Percentiles rank a stretch among this genome's conserved stretches.
These are phyloP conservation scores for Sanghuangporus sanghuang DNA, from an alignment of 1,284 basidiomycete genomes.

Conservation along the genomic window DNA sequence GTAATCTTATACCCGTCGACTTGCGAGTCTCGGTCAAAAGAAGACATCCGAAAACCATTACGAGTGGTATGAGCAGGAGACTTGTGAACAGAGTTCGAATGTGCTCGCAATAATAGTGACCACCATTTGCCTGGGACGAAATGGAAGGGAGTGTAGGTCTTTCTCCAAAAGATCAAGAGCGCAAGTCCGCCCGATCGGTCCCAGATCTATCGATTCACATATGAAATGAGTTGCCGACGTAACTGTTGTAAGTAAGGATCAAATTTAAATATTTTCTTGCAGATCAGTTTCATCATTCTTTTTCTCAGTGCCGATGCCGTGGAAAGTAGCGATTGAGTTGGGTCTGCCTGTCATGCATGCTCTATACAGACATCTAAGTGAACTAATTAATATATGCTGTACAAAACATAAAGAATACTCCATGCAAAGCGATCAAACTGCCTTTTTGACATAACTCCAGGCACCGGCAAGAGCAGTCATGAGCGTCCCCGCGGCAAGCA, in stretches of 20 bases:
- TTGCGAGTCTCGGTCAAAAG: constrained; percentile 1
- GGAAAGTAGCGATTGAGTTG: not conserved
- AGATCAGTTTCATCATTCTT: constrained; percentile 8
- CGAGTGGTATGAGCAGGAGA: constrained; percentile 3
- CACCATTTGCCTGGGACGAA: constrained; percentile 13
- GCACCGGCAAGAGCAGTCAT: constrained; percentile 85
- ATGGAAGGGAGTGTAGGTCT: constrained; percentile 12
- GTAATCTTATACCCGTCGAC: constrained; percentile 17
- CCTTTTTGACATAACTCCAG: constrained; percentile 91
- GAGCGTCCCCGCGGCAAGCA: constrained; percentile 82
- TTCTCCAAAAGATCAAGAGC: constrained; percentile 3
- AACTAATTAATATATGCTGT: constrained; percentile 15
- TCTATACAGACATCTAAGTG: constrained; percentile 13
- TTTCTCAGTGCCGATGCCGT: constrained; percentile 1
- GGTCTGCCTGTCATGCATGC: not conserved
- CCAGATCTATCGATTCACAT: constrained; percentile 1
- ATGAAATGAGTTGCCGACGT: not conserved
- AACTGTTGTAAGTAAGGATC: not conserved
- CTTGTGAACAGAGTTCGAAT: constrained; percentile 12
- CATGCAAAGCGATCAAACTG: constrained; percentile 38
- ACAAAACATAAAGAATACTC: constrained; percentile 14
- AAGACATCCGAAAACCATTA: constrained; percentile 9
- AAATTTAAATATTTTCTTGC: constrained; percentile 3
- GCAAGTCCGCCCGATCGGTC: constrained; percentile 2
- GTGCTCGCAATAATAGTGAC: constrained; percentile 5